Base-by-base conservation (phyloP, 2,329 filamentous ascomycete species). In the Neopestalotiopsis sp. region DNA sequence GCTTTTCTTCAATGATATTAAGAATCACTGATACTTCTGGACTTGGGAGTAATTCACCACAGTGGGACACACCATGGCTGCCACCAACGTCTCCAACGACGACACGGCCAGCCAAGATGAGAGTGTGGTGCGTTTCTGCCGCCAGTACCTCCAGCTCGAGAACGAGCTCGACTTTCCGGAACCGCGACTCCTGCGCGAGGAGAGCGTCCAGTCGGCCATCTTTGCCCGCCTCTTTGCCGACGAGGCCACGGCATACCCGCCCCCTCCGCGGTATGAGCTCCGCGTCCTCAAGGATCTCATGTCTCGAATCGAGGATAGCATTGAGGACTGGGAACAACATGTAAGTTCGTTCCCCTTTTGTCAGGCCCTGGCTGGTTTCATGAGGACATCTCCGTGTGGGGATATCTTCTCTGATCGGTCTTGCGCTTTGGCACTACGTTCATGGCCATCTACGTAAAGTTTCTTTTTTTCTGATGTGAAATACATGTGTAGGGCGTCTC, bases 321-420 rank as follows among this genome's bases (percentile, higher is more conserved):
- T 97, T 62, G 85, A 89, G 68, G 90, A 97, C 78, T 95, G 94
- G 80, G 93, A 97, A 74, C 86, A 93, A 85, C 90, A 97, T 91
- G 95, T 97, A 91, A 84, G 92, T 84, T 45, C 63, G 60, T 10
- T 9, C 28, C 12, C 12, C 59, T 24, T 56, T 38, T 7, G 34
- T 38, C 34, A 38, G 4, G 34, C 34, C 34, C 10, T 10, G 34
- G 9, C 1, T 38, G 34, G 6, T 38, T 38, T 38, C 10, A 1
- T 10, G 34, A 38, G 34, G 34, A 38, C 1, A 28, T 28, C 24
- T 28, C 24, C 24, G 24, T 4, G 0, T 28, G 24, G 24, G 3
- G 3, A 28, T 28, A 28, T 28, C 24, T 28, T 28, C 24, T 4
- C 4, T 0, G 24, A 28, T 28, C 3, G 24, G 24, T 28, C 24